Conservation (phyloP, 2,329 filamentous ascomycete species). For the Cladosporium sp. region DNA sequence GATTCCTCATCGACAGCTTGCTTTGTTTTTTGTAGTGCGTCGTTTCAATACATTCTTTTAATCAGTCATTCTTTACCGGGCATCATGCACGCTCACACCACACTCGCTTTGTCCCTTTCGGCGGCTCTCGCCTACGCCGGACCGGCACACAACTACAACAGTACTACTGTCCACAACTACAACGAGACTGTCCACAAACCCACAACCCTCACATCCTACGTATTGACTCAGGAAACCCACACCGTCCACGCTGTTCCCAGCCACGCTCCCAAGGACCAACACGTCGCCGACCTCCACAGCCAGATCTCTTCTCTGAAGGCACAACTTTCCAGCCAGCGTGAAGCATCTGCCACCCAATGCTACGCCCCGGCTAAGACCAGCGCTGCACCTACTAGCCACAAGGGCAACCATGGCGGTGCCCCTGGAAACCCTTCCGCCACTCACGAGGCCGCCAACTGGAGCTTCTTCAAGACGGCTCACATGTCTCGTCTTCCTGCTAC, state of each 20-base stretch:
- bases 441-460: slow-evolving; percentile 7
- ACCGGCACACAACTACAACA: neutral
- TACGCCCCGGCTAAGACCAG: slow-evolving; percentile 1
- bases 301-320: slow-evolving; percentile 15
- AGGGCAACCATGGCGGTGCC: slow-evolving; percentile 7
- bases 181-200: neutral
- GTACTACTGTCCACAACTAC: neutral
- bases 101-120: slow-evolving; percentile 16
- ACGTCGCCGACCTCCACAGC: slow-evolving; percentile 3
- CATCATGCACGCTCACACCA: slow-evolving; percentile 19
- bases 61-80: slow-evolving; percentile 15
- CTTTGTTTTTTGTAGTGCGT: slow-evolving; percentile 9
- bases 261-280: slow-evolving; percentile 7
- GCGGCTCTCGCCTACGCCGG: slow-evolving; percentile 8
- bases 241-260: neutral
- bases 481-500: slow-evolving; percentile 12
- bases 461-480: slow-evolving; percentile 11
- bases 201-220: neutral
- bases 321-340: slow-evolving; percentile 8
- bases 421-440: slow-evolving; percentile 16
- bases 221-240: neutral
- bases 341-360: slow-evolving; percentile 8
- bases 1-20: neutral
- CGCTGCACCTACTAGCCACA: neutral
- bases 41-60: slow-evolving; percentile 14